phyloP scores from a whole-genome alignment of 257 asterid species.

The Capsicum chinense region DNA sequence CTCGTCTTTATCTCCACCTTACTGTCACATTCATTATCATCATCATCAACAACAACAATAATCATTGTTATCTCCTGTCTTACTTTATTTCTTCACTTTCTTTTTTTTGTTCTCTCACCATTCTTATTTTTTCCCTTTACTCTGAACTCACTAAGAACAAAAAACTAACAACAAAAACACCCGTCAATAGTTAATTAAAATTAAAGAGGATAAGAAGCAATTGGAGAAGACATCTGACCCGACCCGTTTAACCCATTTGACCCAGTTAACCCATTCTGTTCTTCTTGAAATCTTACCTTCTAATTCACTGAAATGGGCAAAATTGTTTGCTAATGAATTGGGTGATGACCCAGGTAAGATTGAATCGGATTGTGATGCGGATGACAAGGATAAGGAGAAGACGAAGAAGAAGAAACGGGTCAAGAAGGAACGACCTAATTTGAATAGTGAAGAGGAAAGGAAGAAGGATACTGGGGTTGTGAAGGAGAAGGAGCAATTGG shows the following conservation, averaged over 20 bases:
- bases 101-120: conserved; percentile 42
- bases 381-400: conserved; percentile 48
- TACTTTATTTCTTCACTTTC: conserved; percentile 38
- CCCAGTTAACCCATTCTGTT: conserved; percentile 46
- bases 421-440: conserved; percentile 62
- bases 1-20: conserved; percentile 21
- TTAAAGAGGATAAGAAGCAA: conserved; percentile 31
- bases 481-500: conserved; percentile 57
- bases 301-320: conserved; percentile 56
- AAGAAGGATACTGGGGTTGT: conserved; percentile 35
- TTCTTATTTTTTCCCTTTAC: conserved; percentile 53
- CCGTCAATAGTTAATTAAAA: conserved; percentile 20
- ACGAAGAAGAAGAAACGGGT: conserved; percentile 68
- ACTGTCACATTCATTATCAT: conserved; percentile 10
- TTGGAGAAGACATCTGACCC: conserved; percentile 37
- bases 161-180: neutral
- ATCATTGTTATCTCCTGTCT: conserved; percentile 25
- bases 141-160: conserved; percentile 29
- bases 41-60: neutral
- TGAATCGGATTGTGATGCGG: conserved; percentile 45
- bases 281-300: conserved; percentile 69
- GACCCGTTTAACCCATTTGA: conserved; percentile 41
- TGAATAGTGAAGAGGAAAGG: conserved; percentile 37
- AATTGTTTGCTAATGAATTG: conserved; percentile 39
- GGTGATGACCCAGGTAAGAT: conserved; percentile 39